Conservation (phyloP, 768 basidiomycete species). For the Gyrodon lividus region DNA sequence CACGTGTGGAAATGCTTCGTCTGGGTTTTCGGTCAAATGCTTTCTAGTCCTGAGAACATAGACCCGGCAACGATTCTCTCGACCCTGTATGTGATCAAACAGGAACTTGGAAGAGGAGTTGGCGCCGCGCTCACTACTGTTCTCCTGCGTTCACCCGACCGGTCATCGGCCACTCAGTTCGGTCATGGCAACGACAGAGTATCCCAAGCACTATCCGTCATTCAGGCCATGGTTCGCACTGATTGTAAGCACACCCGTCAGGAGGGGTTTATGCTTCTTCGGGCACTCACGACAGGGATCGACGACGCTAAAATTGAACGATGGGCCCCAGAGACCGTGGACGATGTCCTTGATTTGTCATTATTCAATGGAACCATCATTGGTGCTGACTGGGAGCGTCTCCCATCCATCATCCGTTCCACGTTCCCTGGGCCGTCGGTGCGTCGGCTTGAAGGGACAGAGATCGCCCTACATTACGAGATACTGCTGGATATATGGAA, state of each 20-base stretch:
- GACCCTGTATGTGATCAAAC: constrained; percentile 43
- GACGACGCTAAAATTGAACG: constrained; percentile 17
- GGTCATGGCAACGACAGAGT: constrained; percentile 24
- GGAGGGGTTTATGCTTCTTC: constrained; percentile 38
- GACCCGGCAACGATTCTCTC: constrained; percentile 31
- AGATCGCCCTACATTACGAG: constrained; percentile 41
- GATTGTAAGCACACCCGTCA: constrained; percentile 23
- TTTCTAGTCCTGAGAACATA: constrained; percentile 14
- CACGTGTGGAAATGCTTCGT: constrained; percentile 54
- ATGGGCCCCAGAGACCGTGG: constrained; percentile 3
- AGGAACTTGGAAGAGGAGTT: constrained; percentile 47
- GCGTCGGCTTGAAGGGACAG: constrained; percentile 36
- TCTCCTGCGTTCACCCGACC: constrained; percentile 33
- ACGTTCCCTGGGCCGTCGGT: constrained; percentile 25
- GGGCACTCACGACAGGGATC: constrained; percentile 34
- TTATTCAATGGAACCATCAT: constrained; percentile 50
- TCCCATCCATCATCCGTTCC: constrained; percentile 28
- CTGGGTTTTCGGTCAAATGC: constrained; percentile 52
- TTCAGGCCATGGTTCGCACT: constrained; percentile 38
- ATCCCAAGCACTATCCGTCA: constrained; percentile 36
- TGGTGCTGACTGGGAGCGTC: constrained; percentile 20
- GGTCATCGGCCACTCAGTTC: background rate
- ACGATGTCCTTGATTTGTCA: constrained; percentile 28
- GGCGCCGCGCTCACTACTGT: constrained; percentile 40
- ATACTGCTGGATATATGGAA: constrained; percentile 40